phyloP scores from a whole-genome alignment of 352 stramenopile genomes.

The Phytopythium sindhum region DNA sequence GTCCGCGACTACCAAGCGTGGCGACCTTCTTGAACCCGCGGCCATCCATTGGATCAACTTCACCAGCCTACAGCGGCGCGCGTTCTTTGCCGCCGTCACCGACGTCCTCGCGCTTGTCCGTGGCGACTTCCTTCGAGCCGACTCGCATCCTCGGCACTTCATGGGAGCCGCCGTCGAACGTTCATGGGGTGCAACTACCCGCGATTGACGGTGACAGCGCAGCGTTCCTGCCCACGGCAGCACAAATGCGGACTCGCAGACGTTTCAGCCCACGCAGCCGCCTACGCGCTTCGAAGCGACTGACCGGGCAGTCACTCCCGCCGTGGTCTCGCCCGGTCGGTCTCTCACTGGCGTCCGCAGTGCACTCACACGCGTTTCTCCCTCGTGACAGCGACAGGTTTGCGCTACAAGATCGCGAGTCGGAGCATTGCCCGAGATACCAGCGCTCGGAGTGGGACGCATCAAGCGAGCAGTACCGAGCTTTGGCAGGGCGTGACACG shows the following conservation, averaged over 20 bases:
- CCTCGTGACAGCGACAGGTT: neutral
- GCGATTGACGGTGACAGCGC: neutral
- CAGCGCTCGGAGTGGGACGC: neutral
- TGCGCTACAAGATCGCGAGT: neutral
- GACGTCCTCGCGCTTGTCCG: neutral
- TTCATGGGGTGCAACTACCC: neutral
- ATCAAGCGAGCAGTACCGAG: neutral
- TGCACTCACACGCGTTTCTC: neutral
- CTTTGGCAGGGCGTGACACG: neutral
- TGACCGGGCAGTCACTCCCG: neutral
- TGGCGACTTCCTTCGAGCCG: neutral
- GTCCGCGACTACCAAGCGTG: neutral
- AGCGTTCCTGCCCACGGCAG: neutral
- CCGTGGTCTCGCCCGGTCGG: constrained; percentile 1
- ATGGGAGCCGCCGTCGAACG: neutral
- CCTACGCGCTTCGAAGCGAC: constrained; percentile 2
- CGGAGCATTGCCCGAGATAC: neutral
- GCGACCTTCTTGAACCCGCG: neutral
- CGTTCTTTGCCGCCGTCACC: neutral
- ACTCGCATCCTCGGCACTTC: neutral
- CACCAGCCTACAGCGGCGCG: neutral
- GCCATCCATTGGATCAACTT: neutral
- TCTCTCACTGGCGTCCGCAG: neutral
- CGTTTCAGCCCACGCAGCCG: constrained; percentile 4
- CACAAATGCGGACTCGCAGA: neutral